Conservation (phyloP, 345 rosid species). For the Camelina sativa region DNA sequence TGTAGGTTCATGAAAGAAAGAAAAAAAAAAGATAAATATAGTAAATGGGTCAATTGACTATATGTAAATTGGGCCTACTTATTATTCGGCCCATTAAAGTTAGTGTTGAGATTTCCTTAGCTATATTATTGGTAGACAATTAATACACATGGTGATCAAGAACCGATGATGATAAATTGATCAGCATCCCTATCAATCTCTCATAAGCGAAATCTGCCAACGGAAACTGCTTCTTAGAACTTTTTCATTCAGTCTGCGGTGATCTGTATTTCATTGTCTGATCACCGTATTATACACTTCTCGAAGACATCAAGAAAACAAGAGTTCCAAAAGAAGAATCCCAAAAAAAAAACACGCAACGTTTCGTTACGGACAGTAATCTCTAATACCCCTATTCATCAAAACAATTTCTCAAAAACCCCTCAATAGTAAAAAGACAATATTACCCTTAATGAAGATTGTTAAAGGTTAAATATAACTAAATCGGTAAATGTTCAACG, state of each 20-base stretch:
- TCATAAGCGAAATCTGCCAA: background rate
- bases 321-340: background rate
- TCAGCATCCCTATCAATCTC: background rate
- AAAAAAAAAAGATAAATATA: background rate
- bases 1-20: too few relatives aligned
- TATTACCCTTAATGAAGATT: too few relatives aligned
- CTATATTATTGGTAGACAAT: background rate
- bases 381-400: too few relatives aligned
- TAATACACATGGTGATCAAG: background rate
- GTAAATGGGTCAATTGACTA: conserved; percentile 6
- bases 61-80: background rate
- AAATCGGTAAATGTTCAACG: too few relatives aligned
- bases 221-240: background rate
- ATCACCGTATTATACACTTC: background rate
- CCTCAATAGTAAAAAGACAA: too few relatives aligned
- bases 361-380: too few relatives aligned
- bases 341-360: background rate
- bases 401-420: too few relatives aligned
- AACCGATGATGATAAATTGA: background rate
- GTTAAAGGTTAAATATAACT: too few relatives aligned
- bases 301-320: background rate
- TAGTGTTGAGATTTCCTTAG: background rate
- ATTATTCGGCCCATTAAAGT: background rate
- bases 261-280: background rate
- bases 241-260: background rate